Evolutionary conservation across 148 eudicot genomes (phyloP).

Genomic region (Rhododendron ferrugineum): DNA sequence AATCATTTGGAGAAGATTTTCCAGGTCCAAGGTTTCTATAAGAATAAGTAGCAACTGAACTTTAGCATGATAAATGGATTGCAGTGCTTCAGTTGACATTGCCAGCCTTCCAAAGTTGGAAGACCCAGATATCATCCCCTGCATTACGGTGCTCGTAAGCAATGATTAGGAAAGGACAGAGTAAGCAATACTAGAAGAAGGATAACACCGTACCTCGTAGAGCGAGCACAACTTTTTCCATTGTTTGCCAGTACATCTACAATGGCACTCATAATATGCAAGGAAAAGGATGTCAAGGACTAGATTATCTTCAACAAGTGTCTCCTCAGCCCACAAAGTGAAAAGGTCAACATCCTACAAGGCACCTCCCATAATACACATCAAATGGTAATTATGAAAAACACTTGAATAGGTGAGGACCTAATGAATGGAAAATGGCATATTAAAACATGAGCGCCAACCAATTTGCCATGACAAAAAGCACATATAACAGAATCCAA

Average conservation of each 20-base stretch:
- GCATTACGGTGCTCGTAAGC: conserved; percentile 20
- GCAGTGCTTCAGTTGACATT: conserved; percentile 69
- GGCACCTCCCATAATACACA: conserved; percentile 8
- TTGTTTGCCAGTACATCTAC: conserved; percentile 54
- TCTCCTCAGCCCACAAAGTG: conserved; percentile 94
- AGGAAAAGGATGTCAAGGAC: conserved; percentile 88
- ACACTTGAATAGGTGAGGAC: neutral
- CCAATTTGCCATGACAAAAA: neutral
- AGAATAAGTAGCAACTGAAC: conserved; percentile 85
- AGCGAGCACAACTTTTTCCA: conserved; percentile 80
- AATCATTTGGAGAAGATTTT: conserved; percentile 82
- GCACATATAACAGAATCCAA: neutral
- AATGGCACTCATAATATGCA: conserved; percentile 74
- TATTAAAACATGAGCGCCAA: neutral
- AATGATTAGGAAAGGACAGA: conserved; percentile 6
- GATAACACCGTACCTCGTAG: conserved; percentile 57
- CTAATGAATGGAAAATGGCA: neutral
- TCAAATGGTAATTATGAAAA: conserved; percentile 5
- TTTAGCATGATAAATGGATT: conserved; percentile 64
- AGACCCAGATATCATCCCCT: conserved; percentile 66
- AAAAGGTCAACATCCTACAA: conserved; percentile 77
- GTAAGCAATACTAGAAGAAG: conserved; percentile 10
- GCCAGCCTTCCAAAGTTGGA: conserved; percentile 65
- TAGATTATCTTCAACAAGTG: conserved; percentile 71
- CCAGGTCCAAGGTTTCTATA: conserved; percentile 79